These are phyloP conservation scores for Recurvomyces mirabilis DNA, from an alignment of 495 filamentous ascomycete genomes.

Conservation along the genomic window DNA sequence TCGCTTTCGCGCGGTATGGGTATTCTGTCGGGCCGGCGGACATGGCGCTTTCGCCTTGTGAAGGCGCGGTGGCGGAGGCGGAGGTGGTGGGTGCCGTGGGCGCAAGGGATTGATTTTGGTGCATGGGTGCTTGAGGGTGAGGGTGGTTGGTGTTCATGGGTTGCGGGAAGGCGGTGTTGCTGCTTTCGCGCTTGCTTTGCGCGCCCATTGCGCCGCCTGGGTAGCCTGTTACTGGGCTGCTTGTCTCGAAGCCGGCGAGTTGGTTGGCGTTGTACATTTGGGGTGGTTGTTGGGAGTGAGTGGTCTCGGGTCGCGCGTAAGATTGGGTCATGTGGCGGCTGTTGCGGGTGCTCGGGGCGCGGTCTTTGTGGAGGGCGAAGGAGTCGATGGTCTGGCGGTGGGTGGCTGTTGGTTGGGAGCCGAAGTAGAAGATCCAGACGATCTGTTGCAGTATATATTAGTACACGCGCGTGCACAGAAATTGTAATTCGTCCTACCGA, in stretches of 20 bases:
- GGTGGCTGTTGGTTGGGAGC: conserved; percentile 76
- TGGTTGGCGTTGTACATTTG: conserved; percentile 97
- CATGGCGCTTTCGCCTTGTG: conserved; percentile 28
- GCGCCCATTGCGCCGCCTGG: conserved; percentile 52
- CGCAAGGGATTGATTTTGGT: neutral
- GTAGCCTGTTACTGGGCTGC: conserved; percentile 76
- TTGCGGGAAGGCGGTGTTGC: conserved; percentile 36
- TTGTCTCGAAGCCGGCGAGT: conserved; percentile 90
- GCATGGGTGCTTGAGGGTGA: conserved; percentile 9
- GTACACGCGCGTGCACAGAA: neutral
- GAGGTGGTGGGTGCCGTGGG: conserved; percentile 1
- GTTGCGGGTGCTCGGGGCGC: conserved; percentile 39
- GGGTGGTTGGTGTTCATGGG: conserved; percentile 18
- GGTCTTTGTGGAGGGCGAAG: conserved; percentile 85
- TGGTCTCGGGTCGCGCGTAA: conserved; percentile 69
- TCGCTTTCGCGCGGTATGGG: conserved; percentile 92
- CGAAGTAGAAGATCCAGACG: conserved; percentile 98
- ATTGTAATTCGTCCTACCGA: conserved; percentile 43
- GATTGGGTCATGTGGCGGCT: conserved; percentile 52
- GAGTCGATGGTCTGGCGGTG: conserved; percentile 90
- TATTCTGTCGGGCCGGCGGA: conserved; percentile 78
- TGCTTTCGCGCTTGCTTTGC: conserved; percentile 17
- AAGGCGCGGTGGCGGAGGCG: conserved; percentile 1
- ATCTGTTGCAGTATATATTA: conserved; percentile 45
- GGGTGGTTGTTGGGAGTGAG: conserved; percentile 54